Percentiles rank a stretch among this genome's conserved stretches.
Evolutionary conservation across 495 filamentous ascomycete genomes (phyloP).

Genomic region (Amphirosellinia nigrospora): DNA sequence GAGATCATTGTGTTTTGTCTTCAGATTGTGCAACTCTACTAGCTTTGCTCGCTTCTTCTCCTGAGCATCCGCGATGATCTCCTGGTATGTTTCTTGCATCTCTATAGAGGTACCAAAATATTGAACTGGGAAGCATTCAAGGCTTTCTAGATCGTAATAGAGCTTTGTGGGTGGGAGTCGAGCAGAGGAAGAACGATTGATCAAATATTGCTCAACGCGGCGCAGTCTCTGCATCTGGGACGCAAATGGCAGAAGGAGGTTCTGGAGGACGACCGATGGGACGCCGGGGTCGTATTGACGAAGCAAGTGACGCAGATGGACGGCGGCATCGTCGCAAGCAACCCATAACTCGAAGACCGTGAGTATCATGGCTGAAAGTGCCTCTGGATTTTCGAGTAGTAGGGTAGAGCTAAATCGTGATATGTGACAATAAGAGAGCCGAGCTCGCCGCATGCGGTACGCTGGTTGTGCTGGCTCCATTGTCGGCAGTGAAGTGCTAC

Average conservation of each 20-base stretch:
- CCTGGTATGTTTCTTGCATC: slow-evolving; percentile 47
- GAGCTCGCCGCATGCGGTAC: slow-evolving; percentile 23
- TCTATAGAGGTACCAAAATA: slow-evolving; percentile 57
- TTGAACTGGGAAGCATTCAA: slow-evolving; percentile 55
- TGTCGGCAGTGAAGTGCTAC: slow-evolving; percentile 18
- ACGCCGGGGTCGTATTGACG: slow-evolving; percentile 59
- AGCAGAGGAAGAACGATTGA: slow-evolving; percentile 32
- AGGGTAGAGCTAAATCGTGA: slow-evolving; percentile 20
- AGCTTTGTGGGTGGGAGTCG: slow-evolving; percentile 27
- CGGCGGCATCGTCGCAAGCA: slow-evolving; percentile 61
- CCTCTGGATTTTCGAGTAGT: slow-evolving; percentile 57
- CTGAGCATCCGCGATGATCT: slow-evolving; percentile 50
- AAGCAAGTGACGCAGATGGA: slow-evolving; percentile 48
- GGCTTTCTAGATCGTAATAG: slow-evolving; percentile 41
- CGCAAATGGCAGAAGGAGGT: slow-evolving; percentile 55
- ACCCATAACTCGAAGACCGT: slow-evolving; percentile 69
- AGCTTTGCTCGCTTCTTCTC: slow-evolving; percentile 46
- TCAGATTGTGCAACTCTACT: slow-evolving; percentile 46
- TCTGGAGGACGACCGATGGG: slow-evolving; percentile 47
- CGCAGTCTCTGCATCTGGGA: slow-evolving; percentile 58
- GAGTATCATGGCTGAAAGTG: slow-evolving; percentile 64
- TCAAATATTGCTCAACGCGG: slow-evolving; percentile 58
- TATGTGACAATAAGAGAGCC: slow-evolving; percentile 34
- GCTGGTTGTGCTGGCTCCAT: slow-evolving; percentile 12
- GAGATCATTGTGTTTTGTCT: slow-evolving; percentile 43